Evolutionary conservation across 164 flowering plant species (phyloP), one percentile per base, ranked within the genome.

Genomic region (Vitis rotundifolia): DNA sequence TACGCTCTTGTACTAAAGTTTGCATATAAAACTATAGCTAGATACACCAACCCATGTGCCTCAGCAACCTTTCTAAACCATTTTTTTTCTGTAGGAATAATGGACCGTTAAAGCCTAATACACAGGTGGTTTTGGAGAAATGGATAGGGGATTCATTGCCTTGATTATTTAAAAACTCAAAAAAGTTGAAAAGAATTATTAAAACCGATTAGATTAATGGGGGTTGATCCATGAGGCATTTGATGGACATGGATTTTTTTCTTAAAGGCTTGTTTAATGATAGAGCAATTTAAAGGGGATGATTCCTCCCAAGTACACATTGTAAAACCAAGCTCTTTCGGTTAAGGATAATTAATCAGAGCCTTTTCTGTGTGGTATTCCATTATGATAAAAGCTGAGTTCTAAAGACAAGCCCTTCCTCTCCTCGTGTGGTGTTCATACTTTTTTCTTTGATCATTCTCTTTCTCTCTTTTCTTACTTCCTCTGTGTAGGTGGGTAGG

Each of bases 21-120:
- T 66, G 18, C 49, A 64, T 60, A 37, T 13, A 71, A 49, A 57
- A 47, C 59, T 31, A 52, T 63, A 63, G 56, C 64, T 66, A 73
- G 75, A 69, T 75, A 53, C 76, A 62, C 76, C 80, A 66, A 44
- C 79, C 84, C 89, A 85, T 82, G 89, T 86, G 89, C 81, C 68
- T 44, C 72, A 68, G 77, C 71, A 44, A 63, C 53, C 69, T 69
- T 69, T 48, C 19, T 18, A 37, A 56, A 22, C 55, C 44, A 44
- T 53, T 68, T 62, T 48, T 29, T 19, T 2, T 15, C 68, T 19
- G 44, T 63, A 67, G 77, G 77, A 72, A 68, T 62, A 68, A 72
- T 74, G 77, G 78, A 68, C 60, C 29, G 69, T 69, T 78, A 78
- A 80, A 82, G 84, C 75, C 80, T 79, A 81, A 22, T 49, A 60